Conservation (phyloP, 345 rosid genomes). For the Eucalyptus marginata region DNA sequence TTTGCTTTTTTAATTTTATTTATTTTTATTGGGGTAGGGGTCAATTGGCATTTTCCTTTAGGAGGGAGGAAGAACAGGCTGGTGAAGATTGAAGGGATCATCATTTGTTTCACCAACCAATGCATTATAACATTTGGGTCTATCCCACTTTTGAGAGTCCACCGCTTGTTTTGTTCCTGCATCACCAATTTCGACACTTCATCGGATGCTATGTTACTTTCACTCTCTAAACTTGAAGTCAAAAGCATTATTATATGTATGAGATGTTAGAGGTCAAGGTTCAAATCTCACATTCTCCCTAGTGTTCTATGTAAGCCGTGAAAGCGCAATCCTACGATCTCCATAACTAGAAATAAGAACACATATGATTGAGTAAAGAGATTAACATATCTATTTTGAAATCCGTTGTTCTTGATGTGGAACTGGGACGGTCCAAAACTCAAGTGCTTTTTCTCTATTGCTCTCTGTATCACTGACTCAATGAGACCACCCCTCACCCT, state of each 20-base stretch:
- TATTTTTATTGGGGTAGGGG: background rate
- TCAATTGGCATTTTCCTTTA: background rate
- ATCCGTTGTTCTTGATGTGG: too few relatives aligned
- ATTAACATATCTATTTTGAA: too few relatives aligned
- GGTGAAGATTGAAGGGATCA: background rate
- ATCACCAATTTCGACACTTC: background rate
- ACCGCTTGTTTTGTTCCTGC: background rate
- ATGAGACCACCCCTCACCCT: too few relatives aligned
- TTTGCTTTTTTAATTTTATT: background rate
- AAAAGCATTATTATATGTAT: background rate
- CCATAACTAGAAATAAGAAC: too few relatives aligned
- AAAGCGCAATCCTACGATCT: too few relatives aligned
- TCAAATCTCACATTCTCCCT: background rate
- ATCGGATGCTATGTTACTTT: background rate
- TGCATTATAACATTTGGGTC: conserved; percentile 4
- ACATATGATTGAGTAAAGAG: too few relatives aligned
- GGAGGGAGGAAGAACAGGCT: background rate
- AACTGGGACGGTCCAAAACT: too few relatives aligned
- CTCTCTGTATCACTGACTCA: too few relatives aligned
- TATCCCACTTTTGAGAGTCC: background rate
- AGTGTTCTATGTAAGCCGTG: background rate
- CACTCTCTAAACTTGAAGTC: background rate
- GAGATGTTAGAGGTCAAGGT: background rate
- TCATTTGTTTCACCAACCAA: conserved; percentile 39
- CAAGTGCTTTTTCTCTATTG: too few relatives aligned